phyloP scores from a whole-genome alignment of 2,329 filamentous ascomycete genomes.

The Stromatinia cepivora region DNA sequence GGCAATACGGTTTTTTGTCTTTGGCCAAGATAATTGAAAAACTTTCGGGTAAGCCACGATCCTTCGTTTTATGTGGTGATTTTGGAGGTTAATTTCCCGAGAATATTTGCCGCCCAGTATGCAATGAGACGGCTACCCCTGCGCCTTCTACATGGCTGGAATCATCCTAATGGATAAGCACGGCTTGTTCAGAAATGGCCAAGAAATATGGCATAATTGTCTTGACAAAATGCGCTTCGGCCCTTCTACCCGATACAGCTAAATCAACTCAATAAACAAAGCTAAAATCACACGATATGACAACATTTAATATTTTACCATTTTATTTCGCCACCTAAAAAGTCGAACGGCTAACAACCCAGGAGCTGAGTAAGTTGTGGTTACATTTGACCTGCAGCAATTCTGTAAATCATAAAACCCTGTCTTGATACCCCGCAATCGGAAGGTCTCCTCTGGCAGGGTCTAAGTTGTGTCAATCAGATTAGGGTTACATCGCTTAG shows the following conservation, averaged over 20 bases:
- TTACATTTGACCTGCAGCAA: neutral
- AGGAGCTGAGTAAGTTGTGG: neutral
- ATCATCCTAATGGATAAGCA: neutral
- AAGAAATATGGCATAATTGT: neutral
- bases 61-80: neutral
- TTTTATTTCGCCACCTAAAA: neutral
- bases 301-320: neutral
- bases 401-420: neutral
- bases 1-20: neutral
- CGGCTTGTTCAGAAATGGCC: neutral
- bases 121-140: constrained; percentile 6
- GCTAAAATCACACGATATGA: neutral
- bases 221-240: neutral
- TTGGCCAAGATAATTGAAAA: constrained; percentile 1
- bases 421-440: constrained; percentile 8
- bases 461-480: neutral
- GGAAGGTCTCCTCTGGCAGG: neutral
- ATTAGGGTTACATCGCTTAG: neutral
- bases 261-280: neutral
- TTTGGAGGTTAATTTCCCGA: neutral
- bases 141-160: neutral
- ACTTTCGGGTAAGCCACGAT: neutral
- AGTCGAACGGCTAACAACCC: constrained; percentile 4
- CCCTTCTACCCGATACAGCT: neutral
- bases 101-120: neutral